Evolutionary conservation across 2,329 filamentous ascomycete genomes (phyloP), one percentile per base, ranked within the genome.

Genomic region (Harringtonia aguacate): DNA sequence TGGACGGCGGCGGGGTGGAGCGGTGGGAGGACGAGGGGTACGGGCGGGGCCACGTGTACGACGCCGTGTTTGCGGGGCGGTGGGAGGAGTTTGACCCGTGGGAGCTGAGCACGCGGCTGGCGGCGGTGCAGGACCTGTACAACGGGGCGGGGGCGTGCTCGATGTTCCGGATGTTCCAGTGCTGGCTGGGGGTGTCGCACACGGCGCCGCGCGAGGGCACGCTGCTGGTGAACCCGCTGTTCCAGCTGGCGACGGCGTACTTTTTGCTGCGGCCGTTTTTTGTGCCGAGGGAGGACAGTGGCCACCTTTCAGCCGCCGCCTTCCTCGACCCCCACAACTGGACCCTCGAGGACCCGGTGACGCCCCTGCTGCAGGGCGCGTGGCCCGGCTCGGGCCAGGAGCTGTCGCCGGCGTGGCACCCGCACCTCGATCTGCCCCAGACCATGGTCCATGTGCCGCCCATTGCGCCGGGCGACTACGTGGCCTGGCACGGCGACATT

Each of bases 101-200:
- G 77, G 86, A 95, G 54, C 79, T 79, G 0, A 78, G 75, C 50
- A 73, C 75, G 8, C 75, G 89, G 4, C 69, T 90, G 0, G 62
- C 66, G 0, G 86, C 83, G 4, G 73, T 78, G 3, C 80, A 77
- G 48, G 82, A 95, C 60, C 64, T 89, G 29, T 92, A 95, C 58
- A 72, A 86, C 41, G 86, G 88, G 1, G 72, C 87, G 0, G 88
- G 89, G 0, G 80, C 84, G 1, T 94, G 86, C 62, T 82, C 75
- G 37, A 86, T 88, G 68, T 88, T 95, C 62, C 75, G 90, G 33
- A 84, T 87, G 72, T 90, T 86, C 60, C 89, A 95, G 63, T 89
- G 87, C 17, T 95, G 89, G 89, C 62, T 95, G 42, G 77, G 75
- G 47, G 81, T 95, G 72, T 87, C 81, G 46, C 65, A 68, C n/a